These are phyloP conservation scores for Aurinia saxatilis DNA, from an alignment of 345 rosid genomes.

Conservation along the genomic window DNA sequence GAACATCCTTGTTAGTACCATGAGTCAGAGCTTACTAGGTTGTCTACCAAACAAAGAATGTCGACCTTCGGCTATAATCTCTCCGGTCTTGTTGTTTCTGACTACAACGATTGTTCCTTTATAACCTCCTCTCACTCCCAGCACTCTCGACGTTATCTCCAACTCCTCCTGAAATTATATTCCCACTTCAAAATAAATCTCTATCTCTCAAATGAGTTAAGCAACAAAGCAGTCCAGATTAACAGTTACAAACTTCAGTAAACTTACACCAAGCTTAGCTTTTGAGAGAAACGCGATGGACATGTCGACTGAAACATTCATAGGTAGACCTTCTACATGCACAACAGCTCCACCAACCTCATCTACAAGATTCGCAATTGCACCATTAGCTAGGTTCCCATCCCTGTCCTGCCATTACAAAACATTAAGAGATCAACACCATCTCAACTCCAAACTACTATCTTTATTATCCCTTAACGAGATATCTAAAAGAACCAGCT, in stretches of 20 bases:
- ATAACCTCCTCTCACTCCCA: constrained; percentile 68
- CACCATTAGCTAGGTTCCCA: constrained; percentile 72
- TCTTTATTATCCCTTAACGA: too few relatives aligned
- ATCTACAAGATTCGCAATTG: constrained; percentile 80
- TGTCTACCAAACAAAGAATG: constrained; percentile 72
- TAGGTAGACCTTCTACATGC: constrained; percentile 51
- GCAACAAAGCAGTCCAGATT: not conserved
- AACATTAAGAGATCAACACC: not conserved
- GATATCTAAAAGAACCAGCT: too few relatives aligned
- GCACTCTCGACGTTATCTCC: constrained; percentile 61
- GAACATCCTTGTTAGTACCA: not conserved
- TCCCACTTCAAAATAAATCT: not conserved
- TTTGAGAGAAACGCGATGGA: constrained; percentile 63
- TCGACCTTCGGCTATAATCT: constrained; percentile 86
- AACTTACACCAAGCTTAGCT: constrained; percentile 57
- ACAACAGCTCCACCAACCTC: constrained; percentile 74
- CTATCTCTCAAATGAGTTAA: not conserved
- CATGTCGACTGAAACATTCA: constrained; percentile 84
- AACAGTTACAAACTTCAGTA: too few relatives aligned
- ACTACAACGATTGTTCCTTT: constrained; percentile 60
- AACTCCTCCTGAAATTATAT: constrained; percentile 57
- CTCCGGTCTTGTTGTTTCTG: constrained; percentile 66
- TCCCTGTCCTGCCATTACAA: constrained; percentile 50
- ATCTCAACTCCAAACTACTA: not conserved
- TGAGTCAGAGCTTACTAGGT: constrained; percentile 56